Conservation (phyloP, 306 rosid genomes). For the Citrullus mucosospermus region DNA sequence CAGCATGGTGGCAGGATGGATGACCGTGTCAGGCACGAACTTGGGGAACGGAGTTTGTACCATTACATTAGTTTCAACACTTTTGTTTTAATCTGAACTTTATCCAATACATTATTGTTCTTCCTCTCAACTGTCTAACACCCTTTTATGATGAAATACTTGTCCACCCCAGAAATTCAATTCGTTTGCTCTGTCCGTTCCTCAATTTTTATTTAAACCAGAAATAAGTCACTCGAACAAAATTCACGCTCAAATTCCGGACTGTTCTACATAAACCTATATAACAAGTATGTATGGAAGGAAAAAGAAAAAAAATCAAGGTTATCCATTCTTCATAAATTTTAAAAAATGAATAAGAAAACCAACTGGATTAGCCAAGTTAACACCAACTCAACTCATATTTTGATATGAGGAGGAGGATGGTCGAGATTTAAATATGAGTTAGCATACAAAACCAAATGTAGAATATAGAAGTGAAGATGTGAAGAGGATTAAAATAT, state of each 20-base stretch:
- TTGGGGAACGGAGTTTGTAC: constrained; percentile 37
- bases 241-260: neutral
- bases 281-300: neutral
- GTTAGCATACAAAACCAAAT: neutral
- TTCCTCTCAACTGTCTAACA: neutral
- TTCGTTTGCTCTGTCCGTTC: neutral
- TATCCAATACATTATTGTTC: constrained; percentile 23
- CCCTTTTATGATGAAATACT: neutral
- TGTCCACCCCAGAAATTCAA: neutral
- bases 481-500: too few species aligned
- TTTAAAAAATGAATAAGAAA: neutral
- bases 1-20: constrained; percentile 3
- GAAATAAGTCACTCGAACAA: neutral
- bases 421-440: neutral
- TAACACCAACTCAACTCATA: neutral
- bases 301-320: neutral
- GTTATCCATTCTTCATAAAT: neutral
- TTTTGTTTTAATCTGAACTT: constrained; percentile 19
- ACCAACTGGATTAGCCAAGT: neutral
- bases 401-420: neutral
- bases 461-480: neutral
- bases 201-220: neutral
- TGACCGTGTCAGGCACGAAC: constrained; percentile 21
- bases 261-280: neutral
- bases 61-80: constrained; percentile 25